A percentile compares a stretch with the other conserved stretches of the same genome.
phyloP scores from a whole-genome alignment of 495 filamentous ascomycete species.

The Penicillium tannophilum region DNA sequence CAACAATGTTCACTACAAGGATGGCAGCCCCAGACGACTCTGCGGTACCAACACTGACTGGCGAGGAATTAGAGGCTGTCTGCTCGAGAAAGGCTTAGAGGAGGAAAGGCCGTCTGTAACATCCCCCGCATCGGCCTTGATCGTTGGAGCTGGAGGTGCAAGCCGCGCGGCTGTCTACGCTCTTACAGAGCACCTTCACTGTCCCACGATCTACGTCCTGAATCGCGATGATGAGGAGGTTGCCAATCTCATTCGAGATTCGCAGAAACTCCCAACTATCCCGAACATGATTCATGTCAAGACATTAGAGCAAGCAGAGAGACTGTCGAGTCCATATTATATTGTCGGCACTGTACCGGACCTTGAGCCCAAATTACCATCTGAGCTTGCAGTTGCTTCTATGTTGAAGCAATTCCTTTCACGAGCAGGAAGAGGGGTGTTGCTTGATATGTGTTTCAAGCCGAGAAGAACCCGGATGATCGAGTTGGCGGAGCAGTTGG shows the following conservation, averaged over 20 bases:
- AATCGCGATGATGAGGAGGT: slow-evolving; percentile 64
- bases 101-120: slow-evolving; percentile 37
- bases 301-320: slow-evolving; percentile 51
- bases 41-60: slow-evolving; percentile 74
- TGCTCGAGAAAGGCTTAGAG: slow-evolving; percentile 34
- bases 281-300: slow-evolving; percentile 52
- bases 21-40: slow-evolving; percentile 35
- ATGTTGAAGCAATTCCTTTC: slow-evolving; percentile 55
- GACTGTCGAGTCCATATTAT: slow-evolving; percentile 52
- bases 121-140: slow-evolving; percentile 41
- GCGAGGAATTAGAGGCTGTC: slow-evolving; percentile 62
- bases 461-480: slow-evolving; percentile 62
- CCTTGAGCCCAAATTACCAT: slow-evolving; percentile 54
- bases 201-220: slow-evolving; percentile 61
- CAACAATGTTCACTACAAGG: slow-evolving; percentile 66
- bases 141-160: slow-evolving; percentile 65
- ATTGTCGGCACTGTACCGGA: slow-evolving; percentile 66
- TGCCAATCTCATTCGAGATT: slow-evolving; percentile 53
- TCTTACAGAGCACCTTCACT: slow-evolving; percentile 56
- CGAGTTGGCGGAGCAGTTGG: slow-evolving; percentile 48
- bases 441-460: slow-evolving; percentile 76
- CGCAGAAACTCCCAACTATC: slow-evolving; percentile 10
- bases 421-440: slow-evolving; percentile 50
- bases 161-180: slow-evolving; percentile 65
- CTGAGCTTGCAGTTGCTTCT: slow-evolving; percentile 51